Conservation (phyloP, 2,329 filamentous ascomycete genomes). For the Diaporthe ilicicola region DNA sequence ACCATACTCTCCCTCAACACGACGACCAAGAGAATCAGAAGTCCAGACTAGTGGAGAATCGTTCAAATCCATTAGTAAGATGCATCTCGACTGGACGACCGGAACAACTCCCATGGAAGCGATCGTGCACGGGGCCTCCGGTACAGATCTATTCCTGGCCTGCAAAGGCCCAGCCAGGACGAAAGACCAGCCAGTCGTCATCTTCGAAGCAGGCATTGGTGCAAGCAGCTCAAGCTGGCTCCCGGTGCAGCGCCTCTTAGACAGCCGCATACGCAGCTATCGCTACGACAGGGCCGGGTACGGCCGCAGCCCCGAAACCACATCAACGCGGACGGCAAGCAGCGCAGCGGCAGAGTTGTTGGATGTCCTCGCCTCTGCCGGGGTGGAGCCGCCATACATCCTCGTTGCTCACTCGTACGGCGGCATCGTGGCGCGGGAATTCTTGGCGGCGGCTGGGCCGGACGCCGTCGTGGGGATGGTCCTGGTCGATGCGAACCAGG, state of each 20-base stretch:
- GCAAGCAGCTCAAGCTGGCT: conserved; percentile 24
- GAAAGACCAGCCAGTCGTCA: conserved; percentile 18
- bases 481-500: conserved; percentile 3
- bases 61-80: not conserved
- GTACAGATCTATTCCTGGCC: not conserved
- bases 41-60: not conserved
- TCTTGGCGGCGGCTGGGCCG: not conserved
- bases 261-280: conserved; percentile 25
- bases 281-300: conserved; percentile 29
- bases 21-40: not conserved
- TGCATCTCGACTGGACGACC: not conserved
- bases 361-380: not conserved
- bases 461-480: not conserved
- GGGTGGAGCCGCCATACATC: not conserved
- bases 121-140: not conserved
- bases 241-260: conserved; percentile 12
- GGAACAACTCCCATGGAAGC: not conserved
- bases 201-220: conserved; percentile 24
- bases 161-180: not conserved
- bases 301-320: not conserved
- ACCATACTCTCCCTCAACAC: not conserved
- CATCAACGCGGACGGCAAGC: not conserved
- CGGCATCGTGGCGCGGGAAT: not conserved
- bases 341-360: conserved; percentile 9
- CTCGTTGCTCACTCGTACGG: not conserved